Evolutionary conservation across 2,329 filamentous ascomycete genomes (phyloP), one percentile per base, ranked within the genome.

Genomic region (Metarhizium robertsii): DNA sequence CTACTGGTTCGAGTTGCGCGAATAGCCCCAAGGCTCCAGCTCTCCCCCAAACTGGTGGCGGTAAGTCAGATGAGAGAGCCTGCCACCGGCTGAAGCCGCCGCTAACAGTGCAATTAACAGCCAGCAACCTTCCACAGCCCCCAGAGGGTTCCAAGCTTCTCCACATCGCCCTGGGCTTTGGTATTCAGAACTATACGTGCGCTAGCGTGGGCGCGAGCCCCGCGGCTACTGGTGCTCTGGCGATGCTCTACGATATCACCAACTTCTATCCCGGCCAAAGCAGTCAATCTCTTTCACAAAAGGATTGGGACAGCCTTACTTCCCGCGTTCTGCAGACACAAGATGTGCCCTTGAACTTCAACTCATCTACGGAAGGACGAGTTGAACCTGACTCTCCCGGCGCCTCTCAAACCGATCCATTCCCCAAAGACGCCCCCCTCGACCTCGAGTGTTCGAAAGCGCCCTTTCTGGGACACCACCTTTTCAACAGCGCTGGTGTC

Each of bases 171-270:
- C 70, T 87, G 46, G 84, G 84, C 61, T 78, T 84, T 61, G 84
- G 84, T 56, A 79, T 84, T 62, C 84, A 87, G 64, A 87, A 87
- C 77, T 87, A 87, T 74, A 84, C 80, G 42, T 87, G 84, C 69
- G 59, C 61, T n/a, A 57, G 64, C 2, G 66, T 67, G 2, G 67
- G 66, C 16, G 66, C 69, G 10, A 60, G 62, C 0, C 71, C 75
- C 34, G 62, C 62, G 6, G 67, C 75, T n/a, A 66, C 70, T 20
- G 82, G 83, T 49, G 83, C 83, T 50, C 71, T 84, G 29, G 83
- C 83, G 58, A 76, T 79, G 54, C 77, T 85, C 57, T 84, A 81
- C 75, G 81, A 85, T 62, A 71, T 77, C 60, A 78, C 75, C 13
- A 36, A 60, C 4, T 69, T 83, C n/a, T 81, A 78, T 66, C 79